A percentile compares a stretch with the other conserved stretches of the same genome.
phyloP scores from a whole-genome alignment of 2,329 filamentous ascomycete species.

The Clarireedia monteithiana region DNA sequence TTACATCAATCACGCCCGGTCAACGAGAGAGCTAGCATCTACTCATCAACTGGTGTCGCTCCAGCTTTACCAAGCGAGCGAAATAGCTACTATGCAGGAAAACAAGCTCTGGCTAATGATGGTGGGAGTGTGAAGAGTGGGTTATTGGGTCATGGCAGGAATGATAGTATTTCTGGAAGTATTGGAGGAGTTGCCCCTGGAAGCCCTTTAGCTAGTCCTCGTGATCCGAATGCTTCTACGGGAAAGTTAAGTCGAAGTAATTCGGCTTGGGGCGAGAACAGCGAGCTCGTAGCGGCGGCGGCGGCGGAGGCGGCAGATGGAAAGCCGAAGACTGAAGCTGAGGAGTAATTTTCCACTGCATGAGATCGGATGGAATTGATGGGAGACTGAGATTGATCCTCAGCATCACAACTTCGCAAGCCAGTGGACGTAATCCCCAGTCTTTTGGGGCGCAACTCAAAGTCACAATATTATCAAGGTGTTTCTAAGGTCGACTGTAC shows the following conservation, averaged over 20 bases:
- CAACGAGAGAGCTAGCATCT: conserved; percentile 69
- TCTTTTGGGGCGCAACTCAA: too few species aligned
- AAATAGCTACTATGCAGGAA: conserved; percentile 69
- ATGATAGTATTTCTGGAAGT: conserved; percentile 76
- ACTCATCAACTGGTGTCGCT: conserved; percentile 64
- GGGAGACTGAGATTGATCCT: too few species aligned
- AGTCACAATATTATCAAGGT: too few species aligned
- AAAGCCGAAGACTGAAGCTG: neutral
- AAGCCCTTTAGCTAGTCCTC: conserved; percentile 55
- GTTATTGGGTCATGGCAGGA: conserved; percentile 64
- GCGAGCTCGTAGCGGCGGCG: neutral
- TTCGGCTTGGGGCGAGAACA: conserved; percentile 21
- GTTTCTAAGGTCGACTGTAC: too few species aligned
- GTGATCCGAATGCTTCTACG: conserved; percentile 29
- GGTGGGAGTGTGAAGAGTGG: conserved; percentile 74
- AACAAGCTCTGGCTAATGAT: conserved; percentile 46
- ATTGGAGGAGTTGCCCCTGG: conserved; percentile 47
- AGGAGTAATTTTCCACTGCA: neutral
- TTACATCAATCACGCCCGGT: conserved; percentile 40
- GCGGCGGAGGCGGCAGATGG: neutral
- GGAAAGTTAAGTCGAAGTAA: conserved; percentile 26
- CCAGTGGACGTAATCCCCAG: too few species aligned
- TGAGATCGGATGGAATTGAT: too few species aligned
- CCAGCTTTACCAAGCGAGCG: conserved; percentile 65
- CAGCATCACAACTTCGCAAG: too few species aligned